These are phyloP conservation scores for Angophora floribunda DNA, from an alignment of 345 rosid species.

Conservation along the genomic window DNA sequence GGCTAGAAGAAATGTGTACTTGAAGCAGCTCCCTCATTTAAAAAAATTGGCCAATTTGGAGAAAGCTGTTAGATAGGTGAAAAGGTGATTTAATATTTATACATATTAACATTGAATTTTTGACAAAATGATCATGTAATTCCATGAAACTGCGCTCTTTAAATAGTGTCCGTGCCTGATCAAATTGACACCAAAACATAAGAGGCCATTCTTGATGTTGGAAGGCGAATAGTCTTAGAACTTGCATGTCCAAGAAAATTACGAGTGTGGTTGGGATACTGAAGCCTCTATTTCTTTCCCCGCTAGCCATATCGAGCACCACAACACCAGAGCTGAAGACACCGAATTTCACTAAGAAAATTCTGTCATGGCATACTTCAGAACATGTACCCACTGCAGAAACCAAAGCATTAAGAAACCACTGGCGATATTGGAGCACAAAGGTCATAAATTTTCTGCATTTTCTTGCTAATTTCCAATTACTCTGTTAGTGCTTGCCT, in stretches of 20 bases:
- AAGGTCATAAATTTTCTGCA: not conserved
- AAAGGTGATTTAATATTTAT: not conserved
- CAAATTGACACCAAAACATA: not conserved
- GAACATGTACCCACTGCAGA: constrained; percentile 18
- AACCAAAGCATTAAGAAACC: not conserved
- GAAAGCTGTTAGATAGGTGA: constrained; percentile 1
- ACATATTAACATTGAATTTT: constrained; percentile 13
- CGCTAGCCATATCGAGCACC: constrained; percentile 16
- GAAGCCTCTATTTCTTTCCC: constrained; percentile 11
- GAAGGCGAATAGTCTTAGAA: not conserved
- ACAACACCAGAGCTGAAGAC: constrained; percentile 24
- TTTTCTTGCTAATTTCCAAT: constrained; percentile 20
- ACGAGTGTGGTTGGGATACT: not conserved
- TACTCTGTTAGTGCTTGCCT: constrained; percentile 18
- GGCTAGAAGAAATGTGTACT: constrained; percentile 5
- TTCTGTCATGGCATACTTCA: constrained; percentile 8
- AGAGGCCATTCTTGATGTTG: not conserved
- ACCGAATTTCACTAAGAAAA: constrained; percentile 20
- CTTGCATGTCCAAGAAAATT: constrained; percentile 12
- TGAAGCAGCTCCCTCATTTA: not conserved
- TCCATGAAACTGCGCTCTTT: constrained; percentile 11
- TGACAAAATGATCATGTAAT: not conserved
- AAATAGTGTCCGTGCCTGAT: constrained; percentile 31
- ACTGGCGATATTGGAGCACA: not conserved
- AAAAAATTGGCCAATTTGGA: constrained; percentile 28